Evolutionary conservation across 345 rosid genomes (phyloP), one percentile per base, ranked within the genome.

Genomic region (Populus nigra): DNA sequence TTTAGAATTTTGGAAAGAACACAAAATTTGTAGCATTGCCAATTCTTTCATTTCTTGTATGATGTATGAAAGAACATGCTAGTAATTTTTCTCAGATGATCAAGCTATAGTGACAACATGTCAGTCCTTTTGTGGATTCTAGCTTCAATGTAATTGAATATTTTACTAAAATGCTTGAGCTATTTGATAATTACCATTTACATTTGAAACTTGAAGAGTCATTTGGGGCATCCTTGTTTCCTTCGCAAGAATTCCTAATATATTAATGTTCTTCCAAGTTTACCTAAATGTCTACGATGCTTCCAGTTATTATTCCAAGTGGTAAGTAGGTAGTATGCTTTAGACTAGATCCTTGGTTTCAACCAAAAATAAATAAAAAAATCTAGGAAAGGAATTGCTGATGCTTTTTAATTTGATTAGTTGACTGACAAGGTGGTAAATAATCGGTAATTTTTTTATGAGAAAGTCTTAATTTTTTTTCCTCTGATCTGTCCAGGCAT

Each of bases 31-130:
- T 50, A 8, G 36, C 18, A 41, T 71, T 71, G 20, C 29, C 49
- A 18, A 47, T n/a, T 43, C 68, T 69, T 22, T 69, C 25, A 77
- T 77, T 77, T 57, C 47, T 75, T 2, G 29, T 72, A 49, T 50
- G 31, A 71, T 36, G 17, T 57, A 22, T 27, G 38, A 67, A 25
- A 8, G 35, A 75, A 36, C 29, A 68, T 53, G 20, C 35, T 13
- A 55, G 41, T 39, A 36, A 0, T 38, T 69, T 4, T 27, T 76
- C 12, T 45, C 7, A 5, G 29, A 59, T 2, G 41, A 5, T 67
- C 5, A 68, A 67, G 15, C 29, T 38, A 36, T 12, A 75, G 49
- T 27, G 71, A 61, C 38, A 66, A 8, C 35, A 17, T 2, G 27
- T 18, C 23, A 17, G 0, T 62, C 65, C 62, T 36, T 35, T 76